phyloP scores from a whole-genome alignment of 768 basidiomycete species.

The Rhodotorula babjevae region DNA sequence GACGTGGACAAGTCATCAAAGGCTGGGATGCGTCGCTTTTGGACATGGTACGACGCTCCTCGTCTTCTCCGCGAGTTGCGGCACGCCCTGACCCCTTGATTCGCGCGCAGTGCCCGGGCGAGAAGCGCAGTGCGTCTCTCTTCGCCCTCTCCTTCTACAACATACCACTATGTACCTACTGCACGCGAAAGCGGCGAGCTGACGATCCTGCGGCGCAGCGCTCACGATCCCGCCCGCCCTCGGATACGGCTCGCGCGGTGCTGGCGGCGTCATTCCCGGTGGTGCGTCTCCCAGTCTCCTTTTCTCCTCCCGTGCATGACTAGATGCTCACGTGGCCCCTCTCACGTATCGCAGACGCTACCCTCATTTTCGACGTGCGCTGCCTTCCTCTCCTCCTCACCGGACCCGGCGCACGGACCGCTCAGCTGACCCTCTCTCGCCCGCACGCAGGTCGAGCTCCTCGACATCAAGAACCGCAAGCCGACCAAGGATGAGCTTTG shows the following conservation, averaged over 20 bases:
- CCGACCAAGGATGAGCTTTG: slow-evolving; percentile 34
- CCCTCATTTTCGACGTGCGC: slow-evolving; percentile 46
- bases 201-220: slow-evolving; percentile 1
- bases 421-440: too few species aligned
- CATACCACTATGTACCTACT: background rate
- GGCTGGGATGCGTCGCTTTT: slow-evolving; percentile 29
- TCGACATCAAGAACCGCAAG: slow-evolving; percentile 42
- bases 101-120: slow-evolving; percentile 27
- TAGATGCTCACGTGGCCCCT: background rate
- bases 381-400: too few species aligned
- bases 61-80: background rate
- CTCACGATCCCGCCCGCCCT: slow-evolving; percentile 48
- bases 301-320: background rate
- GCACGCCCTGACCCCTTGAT: background rate
- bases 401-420: too few species aligned
- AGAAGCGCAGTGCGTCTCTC: slow-evolving; percentile 19
- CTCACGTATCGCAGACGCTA: slow-evolving; percentile 37
- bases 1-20: slow-evolving; percentile 27
- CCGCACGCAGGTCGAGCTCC: slow-evolving; percentile 44
- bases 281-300: background rate
- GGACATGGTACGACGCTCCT: slow-evolving; percentile 11
- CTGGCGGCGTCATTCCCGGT: slow-evolving; percentile 48
- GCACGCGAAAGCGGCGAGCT: too few species aligned
- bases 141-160: too few species aligned
- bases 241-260: slow-evolving; percentile 49